phyloP scores from a whole-genome alignment of 306 rosid genomes.

The Vigna mungo region DNA sequence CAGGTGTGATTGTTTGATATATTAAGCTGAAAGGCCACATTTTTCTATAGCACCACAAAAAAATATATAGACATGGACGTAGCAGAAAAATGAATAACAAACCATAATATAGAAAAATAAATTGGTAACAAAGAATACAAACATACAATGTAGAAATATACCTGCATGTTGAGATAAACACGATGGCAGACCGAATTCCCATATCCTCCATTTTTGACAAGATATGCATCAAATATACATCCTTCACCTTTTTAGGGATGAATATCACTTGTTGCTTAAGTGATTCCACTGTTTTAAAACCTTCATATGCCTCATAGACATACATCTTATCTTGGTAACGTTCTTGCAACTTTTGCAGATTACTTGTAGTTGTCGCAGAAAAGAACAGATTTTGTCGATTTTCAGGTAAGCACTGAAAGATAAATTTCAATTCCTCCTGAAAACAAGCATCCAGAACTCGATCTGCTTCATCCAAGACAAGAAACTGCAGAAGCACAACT shows the following conservation, averaged over 20 bases:
- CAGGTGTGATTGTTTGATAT: not conserved
- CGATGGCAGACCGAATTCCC: slow-evolving; percentile 80
- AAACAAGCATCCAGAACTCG: slow-evolving; percentile 82
- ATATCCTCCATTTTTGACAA: slow-evolving; percentile 78
- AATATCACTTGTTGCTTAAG: slow-evolving; percentile 75
- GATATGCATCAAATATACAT: slow-evolving; percentile 75
- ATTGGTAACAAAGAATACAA: slow-evolving; percentile 9
- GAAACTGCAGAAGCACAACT: slow-evolving; percentile 58
- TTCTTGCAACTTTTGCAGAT: slow-evolving; percentile 66
- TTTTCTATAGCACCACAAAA: not conserved
- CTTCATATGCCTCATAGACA: slow-evolving; percentile 82
- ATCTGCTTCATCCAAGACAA: slow-evolving; percentile 97
- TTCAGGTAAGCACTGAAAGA: slow-evolving; percentile 82
- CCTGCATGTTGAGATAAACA: slow-evolving; percentile 85
- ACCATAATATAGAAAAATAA: slow-evolving; percentile 18
- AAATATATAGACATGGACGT: not conserved
- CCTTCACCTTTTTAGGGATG: slow-evolving; percentile 74
- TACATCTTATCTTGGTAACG: slow-evolving; percentile 78
- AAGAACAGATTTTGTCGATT: slow-evolving; percentile 81
- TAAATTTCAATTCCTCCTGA: slow-evolving; percentile 78
- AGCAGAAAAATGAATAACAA: slow-evolving; percentile 25
- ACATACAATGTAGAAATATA: slow-evolving; percentile 45
- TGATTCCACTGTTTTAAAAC: slow-evolving; percentile 79
- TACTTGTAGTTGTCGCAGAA: slow-evolving; percentile 82
- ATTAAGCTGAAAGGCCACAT: slow-evolving; percentile 20